Evolutionary conservation across 2,329 filamentous ascomycete species (phyloP), one percentile per base, ranked within the genome.

Genomic region (Penicillium sp.): DNA sequence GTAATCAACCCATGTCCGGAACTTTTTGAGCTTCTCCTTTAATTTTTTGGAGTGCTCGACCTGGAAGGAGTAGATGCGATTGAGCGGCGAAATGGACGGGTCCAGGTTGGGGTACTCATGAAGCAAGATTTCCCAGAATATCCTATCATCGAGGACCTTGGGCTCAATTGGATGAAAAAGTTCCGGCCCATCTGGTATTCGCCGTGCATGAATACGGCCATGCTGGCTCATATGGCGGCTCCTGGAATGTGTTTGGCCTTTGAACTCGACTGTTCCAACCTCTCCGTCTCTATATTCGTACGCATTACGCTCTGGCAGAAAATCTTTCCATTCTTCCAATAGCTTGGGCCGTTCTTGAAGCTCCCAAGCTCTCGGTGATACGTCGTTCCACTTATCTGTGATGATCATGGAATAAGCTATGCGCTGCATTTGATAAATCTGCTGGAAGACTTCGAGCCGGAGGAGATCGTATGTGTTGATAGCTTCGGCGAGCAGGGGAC

Each of bases 261-360:
- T 1, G 25, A 82, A 68, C 3, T 69, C 35, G 10, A 83, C 68
- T n/a, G 64, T 52, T 1, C 80, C 80, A 0, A 67, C 69, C 0
- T 70, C 75, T 32, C 58, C 64, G 57, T 80, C 79, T 29, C 51
- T 46, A 10, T 76, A 59, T 18, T 46, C 27, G 53, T 60, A 3
- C 6, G 12, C 15, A 8, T 38, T 37, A 6, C 61, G 58, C 23
- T 69, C 68, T 0, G 75, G 75, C 8, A 83, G 51, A 54, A 82
- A 80, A 39, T 73, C 71, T 13, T 65, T 65, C 70, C 81, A 83
- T 62, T 81, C 78, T 45, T 71, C 65, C n/a, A 82, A 59, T 31
- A 79, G 61, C 8, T 69, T 63, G 1, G 80, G 81, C 3, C 82
- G 61, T 1, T 68, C 53, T 16, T 67, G 62, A 15, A 62, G 60